Conservation (phyloP, 192 early-diverging fungal genomes). For the Mortierella alpina region DNA sequence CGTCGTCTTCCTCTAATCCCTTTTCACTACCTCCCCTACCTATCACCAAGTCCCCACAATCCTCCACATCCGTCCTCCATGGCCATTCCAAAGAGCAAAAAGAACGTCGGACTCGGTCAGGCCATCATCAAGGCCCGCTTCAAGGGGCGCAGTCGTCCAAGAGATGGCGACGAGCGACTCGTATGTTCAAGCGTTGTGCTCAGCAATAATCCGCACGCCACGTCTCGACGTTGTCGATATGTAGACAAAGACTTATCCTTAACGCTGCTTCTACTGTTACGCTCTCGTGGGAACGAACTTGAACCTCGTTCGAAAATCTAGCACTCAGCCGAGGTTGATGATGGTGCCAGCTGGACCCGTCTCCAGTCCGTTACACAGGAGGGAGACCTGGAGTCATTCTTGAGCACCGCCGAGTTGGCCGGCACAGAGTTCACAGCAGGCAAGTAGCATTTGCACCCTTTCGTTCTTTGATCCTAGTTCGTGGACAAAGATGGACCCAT, state of each 20-base stretch:
- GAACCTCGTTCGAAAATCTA: slow-evolving; percentile 12
- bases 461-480: neutral
- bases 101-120: slow-evolving; percentile 58
- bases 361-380: slow-evolving; percentile 97
- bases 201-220: neutral
- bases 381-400: slow-evolving; percentile 95
- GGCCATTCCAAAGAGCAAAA: slow-evolving; percentile 56
- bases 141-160: slow-evolving; percentile 56
- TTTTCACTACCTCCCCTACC: neutral
- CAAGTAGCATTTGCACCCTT: slow-evolving; percentile 21
- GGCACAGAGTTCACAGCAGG: slow-evolving; percentile 94
- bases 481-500: neutral
- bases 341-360: slow-evolving; percentile 85
- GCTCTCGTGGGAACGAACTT: neutral
- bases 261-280: neutral
- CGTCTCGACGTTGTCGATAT: neutral
- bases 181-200: slow-evolving; percentile 25
- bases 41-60: neutral
- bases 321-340: slow-evolving; percentile 89
- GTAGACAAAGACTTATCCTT: neutral
- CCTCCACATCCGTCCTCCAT: slow-evolving; percentile 18
- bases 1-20: neutral
- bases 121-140: slow-evolving; percentile 62
- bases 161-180: slow-evolving; percentile 55
- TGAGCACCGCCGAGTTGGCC: slow-evolving; percentile 93